A percentile compares a stretch with the other conserved stretches of the same genome.
Conservation (phyloP, 2,329 filamentous ascomycete species). For the Xylariales sp. region DNA sequence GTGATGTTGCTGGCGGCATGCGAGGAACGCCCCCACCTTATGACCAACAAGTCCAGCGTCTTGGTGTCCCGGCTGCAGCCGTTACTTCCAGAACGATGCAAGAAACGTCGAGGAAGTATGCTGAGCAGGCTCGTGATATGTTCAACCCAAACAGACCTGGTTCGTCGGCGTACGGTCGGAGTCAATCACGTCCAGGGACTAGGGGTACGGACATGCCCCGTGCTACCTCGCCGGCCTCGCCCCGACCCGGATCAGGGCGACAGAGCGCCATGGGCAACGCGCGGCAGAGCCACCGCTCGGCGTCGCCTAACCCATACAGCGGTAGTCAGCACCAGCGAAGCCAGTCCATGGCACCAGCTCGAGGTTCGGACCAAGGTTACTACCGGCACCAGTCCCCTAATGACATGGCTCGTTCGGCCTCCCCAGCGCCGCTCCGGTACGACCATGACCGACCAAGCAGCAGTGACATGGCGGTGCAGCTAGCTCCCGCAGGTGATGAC, state of each 20-base stretch:
- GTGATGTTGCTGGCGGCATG: slow-evolving; percentile 49
- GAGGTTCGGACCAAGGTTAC: slow-evolving; percentile 45
- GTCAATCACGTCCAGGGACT: slow-evolving; percentile 52
- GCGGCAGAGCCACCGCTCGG: slow-evolving; percentile 39
- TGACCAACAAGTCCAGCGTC: slow-evolving; percentile 68
- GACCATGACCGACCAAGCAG: slow-evolving; percentile 47
- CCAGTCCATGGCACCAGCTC: slow-evolving; percentile 32
- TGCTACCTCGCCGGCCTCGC: slow-evolving; percentile 64
- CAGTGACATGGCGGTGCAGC: slow-evolving; percentile 64
- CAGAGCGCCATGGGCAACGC: slow-evolving; percentile 48
- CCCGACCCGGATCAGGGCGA: slow-evolving; percentile 59
- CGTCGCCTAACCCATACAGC: slow-evolving; percentile 62
- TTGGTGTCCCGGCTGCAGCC: slow-evolving; percentile 86
- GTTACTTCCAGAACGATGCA: slow-evolving; percentile 95
- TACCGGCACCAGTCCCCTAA: slow-evolving; percentile 49
- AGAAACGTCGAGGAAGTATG: slow-evolving; percentile 85
- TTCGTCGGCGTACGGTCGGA: slow-evolving; percentile 25
- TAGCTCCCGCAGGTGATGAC: slow-evolving; percentile 55
- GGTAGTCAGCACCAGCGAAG: slow-evolving; percentile 25
- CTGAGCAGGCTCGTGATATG: slow-evolving; percentile 76
- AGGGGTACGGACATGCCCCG: slow-evolving; percentile 56
- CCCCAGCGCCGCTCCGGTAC: slow-evolving; percentile 41
- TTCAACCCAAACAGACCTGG: slow-evolving; percentile 46
- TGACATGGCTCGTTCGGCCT: slow-evolving; percentile 39
- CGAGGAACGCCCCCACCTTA: slow-evolving; percentile 83